Base-by-base conservation (phyloP, 345 rosid species). In the Eutrema heterophyllum region DNA sequence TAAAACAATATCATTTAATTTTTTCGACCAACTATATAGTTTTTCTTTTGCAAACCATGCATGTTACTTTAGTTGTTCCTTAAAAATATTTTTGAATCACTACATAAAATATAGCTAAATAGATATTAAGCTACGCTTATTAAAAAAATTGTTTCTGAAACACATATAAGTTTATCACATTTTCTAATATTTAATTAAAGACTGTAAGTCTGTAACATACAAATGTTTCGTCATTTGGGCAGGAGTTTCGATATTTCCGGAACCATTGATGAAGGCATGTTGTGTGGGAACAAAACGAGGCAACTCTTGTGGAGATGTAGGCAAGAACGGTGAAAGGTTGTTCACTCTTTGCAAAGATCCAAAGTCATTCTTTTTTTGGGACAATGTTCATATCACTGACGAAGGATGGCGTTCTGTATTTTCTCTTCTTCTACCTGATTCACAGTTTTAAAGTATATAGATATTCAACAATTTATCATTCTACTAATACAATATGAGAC, bases 301-400 rank as follows among this genome's bases (percentile, higher is more conserved):
- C 1, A 29, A 65, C 41, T 39, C 63, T 10, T 90, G 93, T 44
- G 93, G 88, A 58, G 53, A 48, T 38, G 79, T 81, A 35, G 82
- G 74, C 36, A 71, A 10, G 15, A 59, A 36, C 4, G 89, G 91
- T 16, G 63, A 14, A 12, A 85, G 79, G 71, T 69, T 43, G 74
- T 88, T 77, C 44, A 81, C 40, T 24, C 65, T 83, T 6, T 90
- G 96, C 58, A 70, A 77, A 21, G 67, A 90, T 43, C 93, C 85
- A 21, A 79, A 71, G 13, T 62, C 82, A 29, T 59, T 78, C 14
- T 88, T 90, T 76, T 90, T 88, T 30, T 90, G 96, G 96, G 96
- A 90, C 71, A 4, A 15, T 0, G 80, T 74, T 26, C 96, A 88
- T 53, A 84, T 89, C 5, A 75, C 85, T 0, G 86, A 90, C 55